Percentiles rank a stretch among this genome's conserved stretches.
Evolutionary conservation across 1,284 basidiomycete species (phyloP).

Genomic region (Vanrija humicola): DNA sequence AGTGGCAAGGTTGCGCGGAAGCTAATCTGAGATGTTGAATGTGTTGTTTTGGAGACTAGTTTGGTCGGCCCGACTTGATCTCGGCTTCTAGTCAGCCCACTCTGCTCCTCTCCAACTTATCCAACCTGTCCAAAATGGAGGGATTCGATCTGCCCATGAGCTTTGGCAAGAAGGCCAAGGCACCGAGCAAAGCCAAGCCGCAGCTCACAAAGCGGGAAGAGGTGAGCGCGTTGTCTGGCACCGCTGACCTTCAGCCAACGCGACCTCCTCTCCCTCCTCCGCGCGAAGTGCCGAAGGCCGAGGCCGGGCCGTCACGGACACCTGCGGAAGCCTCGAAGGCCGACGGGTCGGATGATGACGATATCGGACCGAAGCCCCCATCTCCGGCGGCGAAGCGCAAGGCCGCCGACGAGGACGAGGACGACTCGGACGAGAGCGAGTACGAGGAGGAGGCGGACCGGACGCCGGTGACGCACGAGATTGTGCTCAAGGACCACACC

Average conservation of each 20-base stretch:
- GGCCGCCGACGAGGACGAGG: slow-evolving; percentile 22
- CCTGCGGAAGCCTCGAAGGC: slow-evolving; percentile 2
- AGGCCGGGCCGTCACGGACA: slow-evolving; percentile 13
- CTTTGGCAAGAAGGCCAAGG: slow-evolving; percentile 50
- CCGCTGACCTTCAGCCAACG: not conserved
- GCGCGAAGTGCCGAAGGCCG: not conserved
- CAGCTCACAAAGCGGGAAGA: slow-evolving; percentile 43
- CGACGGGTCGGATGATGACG: slow-evolving; percentile 20
- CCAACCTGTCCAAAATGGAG: slow-evolving; percentile 33
- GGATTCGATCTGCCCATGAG: slow-evolving; percentile 47
- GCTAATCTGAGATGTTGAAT: too few species aligned
- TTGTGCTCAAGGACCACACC: slow-evolving; percentile 84
- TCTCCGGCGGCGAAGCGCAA: slow-evolving; percentile 27
- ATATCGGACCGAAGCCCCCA: slow-evolving; percentile 36
- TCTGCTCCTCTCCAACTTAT: not conserved
- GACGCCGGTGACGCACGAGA: slow-evolving; percentile 63
- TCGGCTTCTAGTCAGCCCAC: not conserved
- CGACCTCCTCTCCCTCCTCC: not conserved
- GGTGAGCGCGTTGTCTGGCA: not conserved
- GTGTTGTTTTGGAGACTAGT: too few species aligned
- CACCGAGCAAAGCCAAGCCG: slow-evolving; percentile 23
- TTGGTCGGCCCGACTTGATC: not conserved
- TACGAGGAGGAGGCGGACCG: slow-evolving; percentile 43
- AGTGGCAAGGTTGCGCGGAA: too few species aligned
- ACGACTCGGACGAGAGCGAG: slow-evolving; percentile 22